phyloP scores from a whole-genome alignment of 2,329 filamentous ascomycete genomes.

The Juglanconis juglandina region DNA sequence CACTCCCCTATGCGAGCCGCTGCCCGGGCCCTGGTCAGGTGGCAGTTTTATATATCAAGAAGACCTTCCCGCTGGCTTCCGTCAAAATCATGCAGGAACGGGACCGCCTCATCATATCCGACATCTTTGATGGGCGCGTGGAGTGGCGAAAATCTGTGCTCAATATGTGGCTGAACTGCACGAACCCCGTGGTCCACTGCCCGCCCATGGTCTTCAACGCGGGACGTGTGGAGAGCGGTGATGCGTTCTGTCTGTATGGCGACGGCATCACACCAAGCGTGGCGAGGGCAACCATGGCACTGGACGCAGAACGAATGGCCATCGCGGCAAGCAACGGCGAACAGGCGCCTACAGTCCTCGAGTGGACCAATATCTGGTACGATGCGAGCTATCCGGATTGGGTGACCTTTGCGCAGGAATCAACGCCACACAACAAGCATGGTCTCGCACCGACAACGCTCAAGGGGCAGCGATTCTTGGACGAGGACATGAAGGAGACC shows the following conservation, averaged over 20 bases:
- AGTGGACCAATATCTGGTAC: constrained; percentile 12
- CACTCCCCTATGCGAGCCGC: constrained; percentile 1
- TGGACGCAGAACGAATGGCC: constrained; percentile 4
- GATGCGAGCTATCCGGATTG: constrained; percentile 4
- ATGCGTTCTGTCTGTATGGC: neutral
- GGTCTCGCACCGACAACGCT: constrained; percentile 3
- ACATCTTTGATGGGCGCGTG: neutral
- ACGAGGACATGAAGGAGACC: constrained; percentile 11
- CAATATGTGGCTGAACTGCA: constrained; percentile 10
- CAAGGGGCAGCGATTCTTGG: neutral
- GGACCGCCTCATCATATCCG: neutral
- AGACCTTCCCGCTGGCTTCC: constrained; percentile 4
- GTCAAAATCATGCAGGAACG: neutral
- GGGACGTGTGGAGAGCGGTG: constrained; percentile 5
- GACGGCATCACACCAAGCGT: constrained; percentile 6
- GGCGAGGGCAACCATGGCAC: constrained; percentile 3
- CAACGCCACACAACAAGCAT: constrained; percentile 5
- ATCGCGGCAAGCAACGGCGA: constrained; percentile 2
- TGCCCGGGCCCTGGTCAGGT: neutral
- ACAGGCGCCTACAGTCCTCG: constrained; percentile 1
- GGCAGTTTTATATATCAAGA: constrained; percentile 4
- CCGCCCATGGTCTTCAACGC: constrained; percentile 7
- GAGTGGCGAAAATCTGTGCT: constrained; percentile 5
- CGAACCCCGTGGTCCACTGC: constrained; percentile 6
- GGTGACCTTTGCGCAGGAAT: constrained; percentile 3